Evolutionary conservation across 2,329 filamentous ascomycete species (phyloP).

Genomic region (Ascochyta pisi): DNA sequence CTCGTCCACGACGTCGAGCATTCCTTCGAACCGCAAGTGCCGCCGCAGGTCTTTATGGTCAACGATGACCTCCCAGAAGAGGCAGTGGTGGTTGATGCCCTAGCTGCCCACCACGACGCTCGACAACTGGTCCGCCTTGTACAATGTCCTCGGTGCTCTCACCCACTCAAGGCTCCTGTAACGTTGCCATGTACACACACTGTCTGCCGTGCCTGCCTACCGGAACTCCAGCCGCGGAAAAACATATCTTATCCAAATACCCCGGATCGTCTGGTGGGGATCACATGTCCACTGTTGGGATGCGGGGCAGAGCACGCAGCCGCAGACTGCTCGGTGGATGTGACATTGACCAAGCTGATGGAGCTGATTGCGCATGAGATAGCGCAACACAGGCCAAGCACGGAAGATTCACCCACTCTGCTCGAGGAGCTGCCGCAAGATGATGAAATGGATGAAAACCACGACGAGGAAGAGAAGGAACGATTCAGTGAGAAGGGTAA

Average conservation of each 20-base stretch:
- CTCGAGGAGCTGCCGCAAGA: constrained; percentile 52
- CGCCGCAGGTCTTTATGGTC: constrained; percentile 52
- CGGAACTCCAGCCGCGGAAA: constrained; percentile 66
- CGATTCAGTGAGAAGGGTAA: constrained; percentile 27
- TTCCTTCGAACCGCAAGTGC: constrained; percentile 35
- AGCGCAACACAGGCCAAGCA: constrained; percentile 44
- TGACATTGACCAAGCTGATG: constrained; percentile 76
- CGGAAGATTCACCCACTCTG: constrained; percentile 45
- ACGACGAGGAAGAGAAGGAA: constrained; percentile 49
- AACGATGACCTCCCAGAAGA: constrained; percentile 45
- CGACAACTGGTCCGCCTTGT: constrained; percentile 74
- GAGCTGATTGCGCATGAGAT: constrained; percentile 61
- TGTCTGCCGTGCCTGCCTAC: constrained; percentile 77
- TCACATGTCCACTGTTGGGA: constrained; percentile 73
- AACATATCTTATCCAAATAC: constrained; percentile 80
- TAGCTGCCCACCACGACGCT: constrained; percentile 62
- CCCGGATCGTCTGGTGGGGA: constrained; percentile 70
- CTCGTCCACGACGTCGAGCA: constrained; percentile 43
- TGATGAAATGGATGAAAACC: constrained; percentile 42
- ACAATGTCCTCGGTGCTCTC: constrained; percentile 78
- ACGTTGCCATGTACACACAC: constrained; percentile 83
- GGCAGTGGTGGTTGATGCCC: constrained; percentile 44
- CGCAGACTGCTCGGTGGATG: constrained; percentile 78
- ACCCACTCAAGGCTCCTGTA: constrained; percentile 70
- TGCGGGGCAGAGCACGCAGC: constrained; percentile 76